Percentiles rank a stretch among this genome's conserved stretches.
These are phyloP conservation scores for Sarcomyxa edulis DNA, from an alignment of 768 basidiomycete species.

Conservation along the genomic window DNA sequence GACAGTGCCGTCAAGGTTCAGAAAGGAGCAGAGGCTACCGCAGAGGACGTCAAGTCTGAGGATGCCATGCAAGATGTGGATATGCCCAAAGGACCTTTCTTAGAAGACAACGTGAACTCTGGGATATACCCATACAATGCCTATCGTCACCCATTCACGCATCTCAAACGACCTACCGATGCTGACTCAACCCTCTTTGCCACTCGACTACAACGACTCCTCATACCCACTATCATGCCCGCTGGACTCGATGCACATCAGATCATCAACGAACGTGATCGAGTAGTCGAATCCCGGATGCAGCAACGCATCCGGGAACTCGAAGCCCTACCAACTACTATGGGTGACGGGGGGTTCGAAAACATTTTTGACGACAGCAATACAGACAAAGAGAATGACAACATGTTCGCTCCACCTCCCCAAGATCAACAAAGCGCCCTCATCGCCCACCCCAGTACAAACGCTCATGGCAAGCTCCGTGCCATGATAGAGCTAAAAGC, in stretches of 20 bases:
- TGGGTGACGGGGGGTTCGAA: constrained; percentile 71
- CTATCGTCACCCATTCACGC: constrained; percentile 77
- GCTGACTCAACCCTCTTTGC: constrained; percentile 59
- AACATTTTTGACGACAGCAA: constrained; percentile 33
- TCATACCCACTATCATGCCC: constrained; percentile 90
- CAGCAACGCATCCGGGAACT: constrained; percentile 87
- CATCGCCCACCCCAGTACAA: constrained; percentile 49
- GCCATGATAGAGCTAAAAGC: constrained; percentile 93
- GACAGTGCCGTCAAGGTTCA: constrained; percentile 73
- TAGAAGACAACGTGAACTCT: constrained; percentile 77
- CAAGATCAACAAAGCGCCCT: constrained; percentile 24
- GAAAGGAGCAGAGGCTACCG: constrained; percentile 32
- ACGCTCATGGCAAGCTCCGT: constrained; percentile 75
- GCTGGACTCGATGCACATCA: constrained; percentile 89
- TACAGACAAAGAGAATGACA: constrained; percentile 39
- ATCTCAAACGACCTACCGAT: constrained; percentile 62
- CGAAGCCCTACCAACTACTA: constrained; percentile 69
- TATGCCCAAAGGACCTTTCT: constrained; percentile 66
- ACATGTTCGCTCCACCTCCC: constrained; percentile 22
- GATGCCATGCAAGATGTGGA: constrained; percentile 53
- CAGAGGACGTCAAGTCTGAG: constrained; percentile 47
- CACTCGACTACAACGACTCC: constrained; percentile 70
- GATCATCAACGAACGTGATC: constrained; percentile 86
- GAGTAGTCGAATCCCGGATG: constrained; percentile 85
- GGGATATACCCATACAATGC: constrained; percentile 92